Percentiles rank a stretch among this genome's conserved stretches.
Evolutionary conservation across 2,329 filamentous ascomycete species (phyloP).

Genomic region (Pseudogymnoascus sp.): DNA sequence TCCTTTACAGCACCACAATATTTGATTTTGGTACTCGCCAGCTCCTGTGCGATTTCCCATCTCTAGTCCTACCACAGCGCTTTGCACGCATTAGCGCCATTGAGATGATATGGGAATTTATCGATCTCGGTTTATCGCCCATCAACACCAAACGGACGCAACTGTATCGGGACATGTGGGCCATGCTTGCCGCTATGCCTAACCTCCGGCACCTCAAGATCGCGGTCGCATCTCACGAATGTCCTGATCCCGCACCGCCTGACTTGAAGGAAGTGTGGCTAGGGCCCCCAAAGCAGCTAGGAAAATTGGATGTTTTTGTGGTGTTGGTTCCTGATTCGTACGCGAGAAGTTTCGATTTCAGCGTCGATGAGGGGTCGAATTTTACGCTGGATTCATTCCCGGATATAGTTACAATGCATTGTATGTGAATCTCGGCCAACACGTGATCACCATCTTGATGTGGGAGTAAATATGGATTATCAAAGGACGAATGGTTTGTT

Average conservation of each 20-base stretch:
- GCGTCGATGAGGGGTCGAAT: not conserved
- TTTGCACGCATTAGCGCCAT: conserved; percentile 20
- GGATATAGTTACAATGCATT: not conserved
- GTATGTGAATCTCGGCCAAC: no score
- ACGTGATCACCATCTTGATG: not conserved
- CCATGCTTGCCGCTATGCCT: not conserved
- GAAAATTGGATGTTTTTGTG: conserved; percentile 1
- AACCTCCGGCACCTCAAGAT: conserved; percentile 6
- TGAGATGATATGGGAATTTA: conserved; percentile 18
- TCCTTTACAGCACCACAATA: conserved; percentile 21
- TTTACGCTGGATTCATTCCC: not conserved
- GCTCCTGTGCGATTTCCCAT: conserved; percentile 18
- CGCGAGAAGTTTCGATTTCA: not conserved
- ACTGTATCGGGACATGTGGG: not conserved
- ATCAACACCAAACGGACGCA: not conserved
- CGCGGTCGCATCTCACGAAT: conserved; percentile 5
- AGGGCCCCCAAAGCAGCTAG: not conserved
- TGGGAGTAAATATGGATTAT: not conserved
- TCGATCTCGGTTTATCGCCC: not conserved
- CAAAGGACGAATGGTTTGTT: not conserved
- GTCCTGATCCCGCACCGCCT: not conserved
- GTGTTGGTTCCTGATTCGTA: conserved; percentile 7
- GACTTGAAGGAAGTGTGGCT: not conserved
- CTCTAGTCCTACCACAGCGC: conserved; percentile 18
- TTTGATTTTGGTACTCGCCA: conserved; percentile 24